Conservation (phyloP, 306 rosid genomes). For the Rosa persica region DNA sequence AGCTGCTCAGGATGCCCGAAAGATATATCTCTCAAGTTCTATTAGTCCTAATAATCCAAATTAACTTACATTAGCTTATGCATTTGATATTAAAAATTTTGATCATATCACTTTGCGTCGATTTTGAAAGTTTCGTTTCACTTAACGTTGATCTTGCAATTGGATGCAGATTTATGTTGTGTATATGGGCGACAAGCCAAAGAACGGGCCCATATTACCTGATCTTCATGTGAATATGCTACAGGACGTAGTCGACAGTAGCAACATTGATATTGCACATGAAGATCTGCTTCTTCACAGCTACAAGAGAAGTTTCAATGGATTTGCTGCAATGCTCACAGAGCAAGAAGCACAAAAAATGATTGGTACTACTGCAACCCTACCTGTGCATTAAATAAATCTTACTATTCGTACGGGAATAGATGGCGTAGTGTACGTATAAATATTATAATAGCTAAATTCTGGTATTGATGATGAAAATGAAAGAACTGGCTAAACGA, state of each 20-base stretch:
- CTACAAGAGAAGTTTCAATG: slow-evolving; percentile 43
- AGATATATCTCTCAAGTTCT: not conserved
- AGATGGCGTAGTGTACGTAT: too few species aligned
- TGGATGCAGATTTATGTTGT: slow-evolving; percentile 23
- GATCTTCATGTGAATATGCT: not conserved
- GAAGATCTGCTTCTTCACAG: slow-evolving; percentile 23
- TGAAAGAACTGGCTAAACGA: too few species aligned
- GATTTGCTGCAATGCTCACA: slow-evolving; percentile 40
- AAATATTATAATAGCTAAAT: too few species aligned
- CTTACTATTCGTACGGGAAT: too few species aligned
- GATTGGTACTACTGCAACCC: slow-evolving; percentile 27
- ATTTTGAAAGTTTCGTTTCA: not conserved
- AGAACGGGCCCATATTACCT: not conserved
- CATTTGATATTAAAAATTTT: not conserved
- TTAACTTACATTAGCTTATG: not conserved
- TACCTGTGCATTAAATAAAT: not conserved
- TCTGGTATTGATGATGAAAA: too few species aligned
- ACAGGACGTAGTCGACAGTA: not conserved
- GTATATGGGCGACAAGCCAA: slow-evolving; percentile 26
- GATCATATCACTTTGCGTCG: not conserved
- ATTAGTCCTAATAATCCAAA: not conserved
- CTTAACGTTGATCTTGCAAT: not conserved
- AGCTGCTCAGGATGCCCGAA: slow-evolving; percentile 7
- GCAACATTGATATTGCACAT: slow-evolving; percentile 2
- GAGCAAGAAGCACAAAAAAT: slow-evolving; percentile 40